These are phyloP conservation scores for Boletus subcaerulescens DNA, from an alignment of 768 basidiomycete species.

Conservation along the genomic window DNA sequence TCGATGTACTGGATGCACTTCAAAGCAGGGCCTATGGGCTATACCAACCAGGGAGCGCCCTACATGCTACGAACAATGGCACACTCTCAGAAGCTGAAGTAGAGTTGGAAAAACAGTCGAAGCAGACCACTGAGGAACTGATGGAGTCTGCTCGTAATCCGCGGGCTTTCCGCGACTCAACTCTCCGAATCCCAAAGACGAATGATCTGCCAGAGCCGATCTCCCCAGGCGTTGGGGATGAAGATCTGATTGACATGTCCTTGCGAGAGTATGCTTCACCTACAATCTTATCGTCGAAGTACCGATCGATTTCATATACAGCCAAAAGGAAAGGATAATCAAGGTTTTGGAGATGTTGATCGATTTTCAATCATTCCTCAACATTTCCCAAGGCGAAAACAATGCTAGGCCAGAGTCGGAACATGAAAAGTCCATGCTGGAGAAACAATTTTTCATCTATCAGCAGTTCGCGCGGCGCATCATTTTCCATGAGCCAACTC, in stretches of 20 bases:
- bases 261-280: conserved; percentile 7
- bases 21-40: conserved; percentile 17
- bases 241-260: conserved; percentile 17
- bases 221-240: conserved; percentile 1
- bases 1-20: conserved; percentile 19
- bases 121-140: neutral
- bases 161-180: neutral
- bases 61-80: neutral
- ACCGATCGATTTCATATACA: neutral
- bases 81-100: neutral
- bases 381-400: neutral
- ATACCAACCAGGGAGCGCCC: neutral
- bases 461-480: conserved; percentile 30
- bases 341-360: neutral
- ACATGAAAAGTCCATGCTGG: neutral
- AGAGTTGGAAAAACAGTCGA: neutral
- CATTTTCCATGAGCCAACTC: conserved; percentile 27
- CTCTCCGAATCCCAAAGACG: neutral
- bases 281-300: neutral
- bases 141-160: neutral
- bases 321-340: conserved; percentile 4
- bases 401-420: neutral
- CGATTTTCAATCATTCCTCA: conserved; percentile 3
- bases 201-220: neutral
- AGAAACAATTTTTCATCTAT: neutral